Conservation (phyloP, 257 asterid genomes). For the Cinchona pubescens region DNA sequence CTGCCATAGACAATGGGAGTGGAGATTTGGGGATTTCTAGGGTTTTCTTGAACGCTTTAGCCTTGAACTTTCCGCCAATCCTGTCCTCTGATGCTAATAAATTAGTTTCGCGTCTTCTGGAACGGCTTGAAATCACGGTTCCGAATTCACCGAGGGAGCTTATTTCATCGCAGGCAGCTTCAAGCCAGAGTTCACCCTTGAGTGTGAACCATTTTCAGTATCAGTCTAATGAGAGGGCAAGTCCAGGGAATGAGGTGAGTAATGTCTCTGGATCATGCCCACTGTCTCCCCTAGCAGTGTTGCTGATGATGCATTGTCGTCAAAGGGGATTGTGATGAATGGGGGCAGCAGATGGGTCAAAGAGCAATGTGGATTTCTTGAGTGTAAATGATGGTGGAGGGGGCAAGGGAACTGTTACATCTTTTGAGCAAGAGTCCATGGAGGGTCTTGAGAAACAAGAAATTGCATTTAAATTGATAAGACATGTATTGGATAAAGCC, state of each 20-base stretch:
- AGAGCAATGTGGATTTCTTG: slow-evolving; percentile 61
- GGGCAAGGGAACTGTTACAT: slow-evolving; percentile 41
- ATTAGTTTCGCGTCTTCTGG: slow-evolving; percentile 59
- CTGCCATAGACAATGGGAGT: slow-evolving; percentile 39
- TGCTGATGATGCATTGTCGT: slow-evolving; percentile 24
- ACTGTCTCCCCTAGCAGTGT: slow-evolving; percentile 22
- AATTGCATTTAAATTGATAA: slow-evolving; percentile 64
- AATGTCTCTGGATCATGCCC: slow-evolving; percentile 31
- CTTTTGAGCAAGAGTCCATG: slow-evolving; percentile 69
- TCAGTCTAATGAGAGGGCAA: slow-evolving; percentile 25
- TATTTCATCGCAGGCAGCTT: slow-evolving; percentile 31
- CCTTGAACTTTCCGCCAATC: slow-evolving; percentile 71
- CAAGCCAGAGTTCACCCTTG: slow-evolving; percentile 31
- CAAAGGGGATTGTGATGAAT: slow-evolving; percentile 22
- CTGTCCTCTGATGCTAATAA: slow-evolving; percentile 62
- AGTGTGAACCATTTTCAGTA: slow-evolving; percentile 22
- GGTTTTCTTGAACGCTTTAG: slow-evolving; percentile 59
- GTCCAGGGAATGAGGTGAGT: slow-evolving; percentile 27
- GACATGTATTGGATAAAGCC: slow-evolving; percentile 55
- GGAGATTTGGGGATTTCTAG: slow-evolving; percentile 46
- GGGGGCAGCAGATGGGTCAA: slow-evolving; percentile 55
- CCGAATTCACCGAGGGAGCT: slow-evolving; percentile 42
- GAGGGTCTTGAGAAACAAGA: slow-evolving; percentile 80
- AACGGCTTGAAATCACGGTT: slow-evolving; percentile 52
- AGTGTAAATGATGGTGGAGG: slow-evolving; percentile 46